A percentile compares a stretch with the other conserved stretches of the same genome.
phyloP scores from a whole-genome alignment of 768 basidiomycete species.

The Mycena sanguinolenta region DNA sequence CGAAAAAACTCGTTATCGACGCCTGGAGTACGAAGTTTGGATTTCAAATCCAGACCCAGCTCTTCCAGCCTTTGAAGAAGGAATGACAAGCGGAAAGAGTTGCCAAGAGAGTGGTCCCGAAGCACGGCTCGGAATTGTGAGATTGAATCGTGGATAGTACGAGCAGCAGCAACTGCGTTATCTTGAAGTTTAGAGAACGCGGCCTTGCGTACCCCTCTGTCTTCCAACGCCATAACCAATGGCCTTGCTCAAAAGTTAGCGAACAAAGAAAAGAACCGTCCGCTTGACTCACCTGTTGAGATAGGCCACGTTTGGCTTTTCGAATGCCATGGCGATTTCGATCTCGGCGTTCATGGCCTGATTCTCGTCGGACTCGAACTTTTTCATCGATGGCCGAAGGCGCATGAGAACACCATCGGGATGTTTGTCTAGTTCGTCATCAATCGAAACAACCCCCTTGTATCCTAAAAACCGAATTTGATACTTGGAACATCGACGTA shows the following conservation, averaged over 20 bases:
- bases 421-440: conserved; percentile 61
- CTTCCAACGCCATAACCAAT: conserved; percentile 84
- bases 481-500: conserved; percentile 1
- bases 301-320: conserved; percentile 70
- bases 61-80: conserved; percentile 65
- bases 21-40: conserved; percentile 46
- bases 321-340: conserved; percentile 79
- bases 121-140: conserved; percentile 63
- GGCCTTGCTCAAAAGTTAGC: conserved; percentile 58
- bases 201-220: conserved; percentile 71
- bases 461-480: conserved; percentile 88
- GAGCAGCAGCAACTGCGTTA: conserved; percentile 65
- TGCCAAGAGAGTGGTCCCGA: conserved; percentile 59
- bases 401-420: conserved; percentile 73
- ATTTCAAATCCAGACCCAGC: conserved; percentile 62
- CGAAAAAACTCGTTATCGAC: conserved; percentile 71
- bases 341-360: conserved; percentile 67
- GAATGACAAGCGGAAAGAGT: conserved; percentile 61
- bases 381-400: conserved; percentile 79
- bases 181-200: conserved; percentile 76
- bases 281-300: conserved; percentile 72
- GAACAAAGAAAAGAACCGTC: conserved; percentile 5
- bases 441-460: conserved; percentile 85
- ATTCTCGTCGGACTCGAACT: conserved; percentile 68
- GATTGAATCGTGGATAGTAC: conserved; percentile 72